Conservation (phyloP, 768 basidiomycete genomes). For the Lentinula sp. region DNA sequence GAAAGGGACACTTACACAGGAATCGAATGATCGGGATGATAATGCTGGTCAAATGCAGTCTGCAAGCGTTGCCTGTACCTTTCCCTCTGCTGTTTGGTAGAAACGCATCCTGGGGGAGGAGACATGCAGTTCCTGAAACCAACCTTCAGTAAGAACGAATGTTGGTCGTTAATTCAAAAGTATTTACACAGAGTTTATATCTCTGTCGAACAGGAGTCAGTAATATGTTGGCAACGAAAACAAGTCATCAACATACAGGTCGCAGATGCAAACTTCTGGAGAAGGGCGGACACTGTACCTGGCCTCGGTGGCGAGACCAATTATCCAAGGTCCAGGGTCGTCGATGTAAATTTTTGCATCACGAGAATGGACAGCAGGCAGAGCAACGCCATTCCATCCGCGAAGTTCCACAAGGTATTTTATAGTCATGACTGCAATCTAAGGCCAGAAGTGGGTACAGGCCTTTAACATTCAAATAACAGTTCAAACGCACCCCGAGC, state of each 20-base stretch:
- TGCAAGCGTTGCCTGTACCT: conserved; percentile 71
- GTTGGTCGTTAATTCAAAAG: conserved; percentile 12
- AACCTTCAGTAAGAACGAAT: conserved; percentile 7
- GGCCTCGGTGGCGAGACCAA: conserved; percentile 83
- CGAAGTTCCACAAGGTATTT: conserved; percentile 89
- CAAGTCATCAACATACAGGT: conserved; percentile 51
- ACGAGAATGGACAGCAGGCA: conserved; percentile 77
- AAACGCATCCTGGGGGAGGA: conserved; percentile 71
- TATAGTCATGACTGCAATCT: conserved; percentile 87
- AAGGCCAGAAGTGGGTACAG: conserved; percentile 4
- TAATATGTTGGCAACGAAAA: neutral
- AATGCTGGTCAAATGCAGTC: conserved; percentile 77
- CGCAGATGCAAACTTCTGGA: conserved; percentile 82
- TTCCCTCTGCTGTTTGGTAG: conserved; percentile 74
- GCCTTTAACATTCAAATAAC: neutral
- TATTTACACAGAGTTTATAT: conserved; percentile 73
- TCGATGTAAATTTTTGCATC: conserved; percentile 93
- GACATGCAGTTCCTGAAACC: conserved; percentile 63
- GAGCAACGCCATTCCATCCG: conserved; percentile 87
- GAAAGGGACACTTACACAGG: conserved; percentile 42
- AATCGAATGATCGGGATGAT: conserved; percentile 84
- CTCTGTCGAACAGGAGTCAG: conserved; percentile 33
- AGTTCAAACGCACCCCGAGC: conserved; percentile 56
- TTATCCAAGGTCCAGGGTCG: conserved; percentile 95
- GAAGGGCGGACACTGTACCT: conserved; percentile 70